Percentiles rank a stretch among this genome's conserved stretches.
Evolutionary conservation across 768 basidiomycete genomes (phyloP).

Genomic region (Botryobasidium botryosum): DNA sequence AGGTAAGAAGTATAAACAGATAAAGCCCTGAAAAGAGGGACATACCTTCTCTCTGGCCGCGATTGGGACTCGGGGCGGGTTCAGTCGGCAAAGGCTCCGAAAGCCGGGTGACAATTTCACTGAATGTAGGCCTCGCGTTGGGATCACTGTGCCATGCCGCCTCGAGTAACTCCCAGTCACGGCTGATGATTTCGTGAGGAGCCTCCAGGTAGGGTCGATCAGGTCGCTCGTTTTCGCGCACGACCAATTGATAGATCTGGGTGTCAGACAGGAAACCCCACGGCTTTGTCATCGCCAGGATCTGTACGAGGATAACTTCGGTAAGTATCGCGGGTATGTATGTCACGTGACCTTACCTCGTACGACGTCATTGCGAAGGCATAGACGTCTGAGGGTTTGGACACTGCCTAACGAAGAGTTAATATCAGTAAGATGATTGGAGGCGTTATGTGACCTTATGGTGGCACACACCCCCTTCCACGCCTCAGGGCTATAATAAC

Average conservation of each 20-base stretch:
- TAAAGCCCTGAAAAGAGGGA: not conserved
- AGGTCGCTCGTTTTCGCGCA: conserved; percentile 6
- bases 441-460: not conserved
- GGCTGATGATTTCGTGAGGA: not conserved
- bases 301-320: not conserved
- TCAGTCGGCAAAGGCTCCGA: not conserved
- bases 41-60: too few species aligned
- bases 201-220: conserved; percentile 5
- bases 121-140: not conserved
- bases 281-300: not conserved
- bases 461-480: conserved; percentile 8
- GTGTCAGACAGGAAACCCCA: conserved; percentile 7
- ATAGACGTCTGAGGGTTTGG: not conserved
- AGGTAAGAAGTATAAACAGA: not conserved
- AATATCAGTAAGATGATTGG: not conserved
- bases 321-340: not conserved
- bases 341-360: not conserved
- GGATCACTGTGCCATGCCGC: not conserved
- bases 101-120: not conserved
- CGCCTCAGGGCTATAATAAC: conserved; percentile 9
- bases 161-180: conserved; percentile 5
- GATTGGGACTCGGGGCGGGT: not conserved
- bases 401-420: not conserved
- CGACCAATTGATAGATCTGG: conserved; percentile 8
- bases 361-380: not conserved